A percentile compares a stretch with the other conserved stretches of the same genome.
phyloP scores from a whole-genome alignment of 108 stramenopile species.

The Nitzschia putrida region DNA sequence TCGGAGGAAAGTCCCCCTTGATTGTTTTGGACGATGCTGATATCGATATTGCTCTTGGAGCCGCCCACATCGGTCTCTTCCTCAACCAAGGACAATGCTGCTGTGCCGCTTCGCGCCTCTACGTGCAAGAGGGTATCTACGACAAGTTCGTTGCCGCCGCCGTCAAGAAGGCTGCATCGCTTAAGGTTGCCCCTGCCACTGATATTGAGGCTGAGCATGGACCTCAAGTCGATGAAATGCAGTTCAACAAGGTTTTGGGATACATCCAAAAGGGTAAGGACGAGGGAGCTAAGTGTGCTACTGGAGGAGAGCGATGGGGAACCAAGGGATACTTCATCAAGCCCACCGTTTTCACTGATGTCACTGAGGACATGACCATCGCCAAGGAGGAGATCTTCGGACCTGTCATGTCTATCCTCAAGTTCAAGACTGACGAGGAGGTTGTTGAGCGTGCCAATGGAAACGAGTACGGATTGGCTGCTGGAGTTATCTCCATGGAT shows the following conservation, averaged over 20 bases:
- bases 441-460: constrained; percentile 55
- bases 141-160: constrained; percentile 66
- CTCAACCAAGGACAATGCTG: constrained; percentile 80
- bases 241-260: constrained; percentile 33
- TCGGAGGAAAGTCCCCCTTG: constrained; percentile 94
- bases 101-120: constrained; percentile 60
- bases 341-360: constrained; percentile 40
- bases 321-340: constrained; percentile 43
- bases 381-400: constrained; percentile 69
- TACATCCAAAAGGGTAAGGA: constrained; percentile 32
- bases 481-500: constrained; percentile 47
- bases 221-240: constrained; percentile 47
- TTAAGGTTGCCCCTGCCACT: constrained; percentile 8
- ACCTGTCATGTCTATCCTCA: constrained; percentile 45
- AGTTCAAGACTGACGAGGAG: constrained; percentile 13
- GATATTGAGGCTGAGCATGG: constrained; percentile 19
- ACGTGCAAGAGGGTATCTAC: constrained; percentile 57
- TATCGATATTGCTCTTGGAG: constrained; percentile 68
- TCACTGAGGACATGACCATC: constrained; percentile 43
- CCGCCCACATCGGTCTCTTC: constrained; percentile 50
- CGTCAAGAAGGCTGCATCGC: constrained; percentile 35
- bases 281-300: constrained; percentile 36
- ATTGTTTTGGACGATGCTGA: constrained; percentile 90
- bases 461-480: constrained; percentile 64
- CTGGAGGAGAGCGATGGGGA: constrained; percentile 32